Conservation (phyloP, 805 yeast species). For the Brettanomyces bruxellensis region DNA sequence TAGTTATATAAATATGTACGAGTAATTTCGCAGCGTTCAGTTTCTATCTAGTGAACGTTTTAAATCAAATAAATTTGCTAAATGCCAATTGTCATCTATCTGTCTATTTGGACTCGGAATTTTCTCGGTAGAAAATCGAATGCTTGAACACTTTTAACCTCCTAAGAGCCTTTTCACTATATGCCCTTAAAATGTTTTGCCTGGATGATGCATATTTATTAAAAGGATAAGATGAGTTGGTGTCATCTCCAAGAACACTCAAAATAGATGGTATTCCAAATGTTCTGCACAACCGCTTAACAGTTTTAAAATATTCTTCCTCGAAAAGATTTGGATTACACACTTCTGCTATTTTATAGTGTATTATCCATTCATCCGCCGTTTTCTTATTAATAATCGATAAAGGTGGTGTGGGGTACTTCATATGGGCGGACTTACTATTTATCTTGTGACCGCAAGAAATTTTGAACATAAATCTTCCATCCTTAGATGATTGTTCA, state of each 20-base stretch:
- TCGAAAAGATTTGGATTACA: slow-evolving; percentile 7
- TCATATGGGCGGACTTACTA: slow-evolving; percentile 15
- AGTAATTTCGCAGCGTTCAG: background rate
- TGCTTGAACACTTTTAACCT: slow-evolving; percentile 8
- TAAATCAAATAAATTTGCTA: too few relatives aligned
- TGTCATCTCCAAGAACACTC: background rate
- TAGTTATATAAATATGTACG: too few relatives aligned
- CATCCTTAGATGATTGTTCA: slow-evolving; percentile 8
- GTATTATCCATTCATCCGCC: slow-evolving; percentile 18
- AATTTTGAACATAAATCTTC: slow-evolving; percentile 29
- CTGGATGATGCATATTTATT: slow-evolving; percentile 15
- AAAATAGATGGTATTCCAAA: too few relatives aligned
- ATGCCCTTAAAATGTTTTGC: slow-evolving; percentile 24
- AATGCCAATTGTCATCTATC: too few relatives aligned
- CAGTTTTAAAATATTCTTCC: slow-evolving; percentile 3
- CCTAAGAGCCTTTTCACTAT: slow-evolving; percentile 23
- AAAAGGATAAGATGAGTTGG: slow-evolving; percentile 3
- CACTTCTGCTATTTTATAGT: slow-evolving; percentile 16
- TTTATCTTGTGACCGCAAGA: slow-evolving; percentile 27
- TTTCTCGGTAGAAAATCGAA: background rate
- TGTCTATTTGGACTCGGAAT: background rate
- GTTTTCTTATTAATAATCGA: slow-evolving; percentile 13
- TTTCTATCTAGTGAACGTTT: background rate
- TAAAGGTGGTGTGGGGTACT: slow-evolving; percentile 24
- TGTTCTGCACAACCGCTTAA: too few relatives aligned